Percentiles rank a stretch among this genome's conserved stretches.
phyloP scores from a whole-genome alignment of 345 rosid genomes.

The Erodium maritimum region DNA sequence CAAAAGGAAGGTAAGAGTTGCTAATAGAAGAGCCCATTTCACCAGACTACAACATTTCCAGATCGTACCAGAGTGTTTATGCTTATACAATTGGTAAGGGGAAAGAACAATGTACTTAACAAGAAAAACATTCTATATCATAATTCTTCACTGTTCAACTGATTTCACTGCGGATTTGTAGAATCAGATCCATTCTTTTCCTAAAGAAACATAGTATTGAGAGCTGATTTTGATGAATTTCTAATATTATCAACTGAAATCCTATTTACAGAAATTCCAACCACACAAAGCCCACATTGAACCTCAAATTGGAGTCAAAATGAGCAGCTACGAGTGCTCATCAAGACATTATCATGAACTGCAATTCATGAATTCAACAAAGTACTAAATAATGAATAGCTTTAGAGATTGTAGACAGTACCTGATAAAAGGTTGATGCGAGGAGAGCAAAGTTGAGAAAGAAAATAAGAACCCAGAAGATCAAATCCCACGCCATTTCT shows the following conservation, averaged over 20 bases:
- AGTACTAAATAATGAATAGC: not conserved
- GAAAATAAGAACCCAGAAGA: conserved; percentile 50
- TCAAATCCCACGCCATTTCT: conserved; percentile 45
- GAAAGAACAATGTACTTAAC: too few species aligned
- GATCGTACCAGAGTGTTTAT: too few species aligned
- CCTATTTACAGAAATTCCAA: not conserved
- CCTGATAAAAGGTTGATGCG: conserved; percentile 63
- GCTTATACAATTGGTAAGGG: too few species aligned
- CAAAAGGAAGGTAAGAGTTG: too few species aligned
- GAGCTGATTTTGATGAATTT: too few species aligned
- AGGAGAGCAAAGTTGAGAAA: conserved; percentile 48
- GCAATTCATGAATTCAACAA: not conserved
- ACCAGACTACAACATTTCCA: too few species aligned
- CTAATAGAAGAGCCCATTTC: too few species aligned
- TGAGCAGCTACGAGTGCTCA: not conserved
- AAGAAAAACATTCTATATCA: too few species aligned
- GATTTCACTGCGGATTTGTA: too few species aligned
- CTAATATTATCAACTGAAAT: too few species aligned
- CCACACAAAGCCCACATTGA: not conserved
- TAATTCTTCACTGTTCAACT: too few species aligned
- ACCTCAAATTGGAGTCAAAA: not conserved
- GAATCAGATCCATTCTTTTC: not conserved
- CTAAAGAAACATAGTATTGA: too few species aligned
- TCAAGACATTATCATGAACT: not conserved
- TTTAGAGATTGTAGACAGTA: conserved; percentile 4